Evolutionary conservation across 306 rosid species (phyloP), one percentile per base, ranked within the genome.

Genomic region (Cicer chorassanicum): DNA sequence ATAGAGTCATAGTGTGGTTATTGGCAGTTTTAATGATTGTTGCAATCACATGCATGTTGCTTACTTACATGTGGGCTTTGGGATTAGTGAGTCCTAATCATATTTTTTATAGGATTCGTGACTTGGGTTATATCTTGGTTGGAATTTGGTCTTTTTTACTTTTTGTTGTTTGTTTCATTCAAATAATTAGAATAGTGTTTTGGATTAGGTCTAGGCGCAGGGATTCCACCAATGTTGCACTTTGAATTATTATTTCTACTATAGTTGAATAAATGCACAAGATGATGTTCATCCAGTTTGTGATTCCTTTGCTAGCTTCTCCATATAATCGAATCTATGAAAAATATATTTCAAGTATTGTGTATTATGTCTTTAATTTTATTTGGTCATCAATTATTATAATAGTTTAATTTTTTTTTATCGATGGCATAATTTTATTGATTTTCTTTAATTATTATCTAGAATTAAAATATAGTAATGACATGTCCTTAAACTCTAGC

Each of bases 51-150:
- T 83, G 53, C 61, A 43, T 83, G 87, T 34, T 63, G 0, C 11
- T 66, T 0, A 70, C 85, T 0, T 75, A 71, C 65, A 29, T 82
- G 57, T 64, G 77, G 54, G 86, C 78, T 0, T 14, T 54, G 9
- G 73, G 56, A 1, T n/a, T 85, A 54, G 57, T 71, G 9, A 40
- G 68, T 9, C 84, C 86, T 1, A 7, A 61, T 51, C 83, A 78
- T 51, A 15, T 72, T 29, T 49, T 11, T 13, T 6, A 8, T 8
- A 36, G 21, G 9, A 41, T 60, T 66, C 16, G 16, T 7, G 6
- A 11, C 0, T 10, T 85, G 11, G 78, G 42, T 1, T 75, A 43
- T 15, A 0, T 73, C 2, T 53, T 62, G 51, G 39, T 49, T 21
- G 57, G 18, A 8, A 40, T 24, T 15, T 79, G 84, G 86, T 5